These are phyloP conservation scores for Evernia prunastri DNA, from an alignment of 495 filamentous ascomycete genomes.

Conservation along the genomic window DNA sequence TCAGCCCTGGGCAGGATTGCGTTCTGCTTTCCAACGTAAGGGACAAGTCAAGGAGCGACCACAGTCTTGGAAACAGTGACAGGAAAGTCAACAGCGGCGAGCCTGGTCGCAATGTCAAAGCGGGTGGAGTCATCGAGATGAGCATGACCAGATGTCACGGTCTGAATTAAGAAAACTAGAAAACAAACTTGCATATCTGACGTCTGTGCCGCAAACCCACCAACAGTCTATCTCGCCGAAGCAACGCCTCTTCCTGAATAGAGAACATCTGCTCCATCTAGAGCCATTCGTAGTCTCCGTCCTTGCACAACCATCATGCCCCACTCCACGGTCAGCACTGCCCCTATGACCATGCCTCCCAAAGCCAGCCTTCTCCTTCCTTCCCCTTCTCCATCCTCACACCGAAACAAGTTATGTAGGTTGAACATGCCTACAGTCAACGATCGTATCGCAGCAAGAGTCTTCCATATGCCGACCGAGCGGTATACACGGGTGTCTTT, in stretches of 20 bases:
- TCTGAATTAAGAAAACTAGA: no score
- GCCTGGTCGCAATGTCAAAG: no score
- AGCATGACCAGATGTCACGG: no score
- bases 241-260: background rate
- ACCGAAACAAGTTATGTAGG: slow-evolving; percentile 48
- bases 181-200: no score
- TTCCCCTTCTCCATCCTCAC: slow-evolving; percentile 27
- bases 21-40: no score
- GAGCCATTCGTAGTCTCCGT: slow-evolving; percentile 2
- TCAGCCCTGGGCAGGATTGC: no score
- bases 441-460: slow-evolving; percentile 44
- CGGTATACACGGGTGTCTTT: slow-evolving; percentile 37
- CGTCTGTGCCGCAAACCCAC: no score
- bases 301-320: background rate
- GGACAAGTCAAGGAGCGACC: no score
- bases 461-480: slow-evolving; percentile 45
- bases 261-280: background rate
- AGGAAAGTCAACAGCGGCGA: no score
- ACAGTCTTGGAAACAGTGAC: no score
- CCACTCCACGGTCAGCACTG: background rate
- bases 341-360: background rate
- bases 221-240: no score
- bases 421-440: slow-evolving; percentile 48
- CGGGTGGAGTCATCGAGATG: no score
- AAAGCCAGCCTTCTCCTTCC: slow-evolving; percentile 1